phyloP scores from a whole-genome alignment of 495 filamentous ascomycete genomes.

The Hyaloscypha variabilis region DNA sequence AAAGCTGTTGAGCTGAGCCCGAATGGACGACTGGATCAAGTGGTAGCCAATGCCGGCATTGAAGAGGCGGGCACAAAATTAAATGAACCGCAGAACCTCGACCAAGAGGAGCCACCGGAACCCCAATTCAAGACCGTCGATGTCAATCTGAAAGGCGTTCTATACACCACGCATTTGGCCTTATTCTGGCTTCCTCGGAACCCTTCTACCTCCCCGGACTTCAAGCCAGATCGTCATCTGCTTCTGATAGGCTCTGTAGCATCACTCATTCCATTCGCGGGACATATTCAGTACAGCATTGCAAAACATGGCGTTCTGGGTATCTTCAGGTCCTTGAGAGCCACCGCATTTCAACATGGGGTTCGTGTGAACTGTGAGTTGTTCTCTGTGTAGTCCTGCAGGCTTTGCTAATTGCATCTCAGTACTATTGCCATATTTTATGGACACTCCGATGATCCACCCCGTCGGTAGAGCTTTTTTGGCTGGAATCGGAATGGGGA shows the following conservation, averaged over 20 bases:
- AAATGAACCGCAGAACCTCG: conserved; percentile 39
- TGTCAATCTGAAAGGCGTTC: conserved; percentile 63
- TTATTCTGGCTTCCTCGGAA: conserved; percentile 56
- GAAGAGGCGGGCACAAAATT: conserved; percentile 36
- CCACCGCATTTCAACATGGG: conserved; percentile 45
- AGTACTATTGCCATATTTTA: conserved; percentile 65
- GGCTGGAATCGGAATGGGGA: conserved; percentile 53
- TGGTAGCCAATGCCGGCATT: conserved; percentile 72
- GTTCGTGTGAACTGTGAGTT: conserved; percentile 53
- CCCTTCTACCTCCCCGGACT: conserved; percentile 24
- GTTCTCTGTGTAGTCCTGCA: neutral
- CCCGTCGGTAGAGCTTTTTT: conserved; percentile 45
- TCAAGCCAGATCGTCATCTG: conserved; percentile 48
- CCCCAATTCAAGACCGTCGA: conserved; percentile 57
- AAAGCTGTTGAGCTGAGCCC: conserved; percentile 53
- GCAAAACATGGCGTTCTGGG: conserved; percentile 69
- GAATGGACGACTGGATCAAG: conserved; percentile 57
- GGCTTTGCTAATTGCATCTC: conserved; percentile 2
- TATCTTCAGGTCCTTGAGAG: conserved; percentile 59
- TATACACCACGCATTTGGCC: conserved; percentile 68
- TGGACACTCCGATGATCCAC: conserved; percentile 61
- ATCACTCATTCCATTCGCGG: conserved; percentile 46
- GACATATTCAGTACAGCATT: conserved; percentile 54
- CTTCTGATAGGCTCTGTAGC: conserved; percentile 60
- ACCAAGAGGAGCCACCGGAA: conserved; percentile 47